These are phyloP conservation scores for Colletotrichum eleusines DNA, from an alignment of 2,329 filamentous ascomycete species.

Conservation along the genomic window DNA sequence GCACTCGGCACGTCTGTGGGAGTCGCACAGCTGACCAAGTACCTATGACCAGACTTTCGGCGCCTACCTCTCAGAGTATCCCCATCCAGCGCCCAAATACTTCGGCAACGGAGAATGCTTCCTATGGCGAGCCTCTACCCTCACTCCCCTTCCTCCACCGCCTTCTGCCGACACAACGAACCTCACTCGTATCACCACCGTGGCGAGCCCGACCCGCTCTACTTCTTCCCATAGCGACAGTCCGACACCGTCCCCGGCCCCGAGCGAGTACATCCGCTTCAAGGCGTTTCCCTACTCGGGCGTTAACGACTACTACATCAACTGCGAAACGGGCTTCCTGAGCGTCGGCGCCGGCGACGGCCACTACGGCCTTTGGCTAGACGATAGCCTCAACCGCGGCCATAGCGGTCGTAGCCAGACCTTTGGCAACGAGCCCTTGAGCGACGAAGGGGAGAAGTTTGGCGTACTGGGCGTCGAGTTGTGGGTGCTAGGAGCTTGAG, in stretches of 20 bases:
- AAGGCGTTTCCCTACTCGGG: slow-evolving; percentile 98
- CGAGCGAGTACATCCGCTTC: slow-evolving; percentile 86
- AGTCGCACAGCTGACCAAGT: slow-evolving; percentile 8
- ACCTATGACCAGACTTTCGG: slow-evolving; percentile 76
- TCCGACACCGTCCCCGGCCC: slow-evolving; percentile 56
- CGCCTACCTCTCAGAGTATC: slow-evolving; percentile 91
- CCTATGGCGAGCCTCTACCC: slow-evolving; percentile 70
- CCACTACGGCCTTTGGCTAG: slow-evolving; percentile 93
- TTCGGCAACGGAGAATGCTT: slow-evolving; percentile 97
- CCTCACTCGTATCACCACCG: slow-evolving; percentile 59
- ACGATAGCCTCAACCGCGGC: slow-evolving; percentile 85
- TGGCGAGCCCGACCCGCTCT: slow-evolving; percentile 46
- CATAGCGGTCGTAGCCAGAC: slow-evolving; percentile 88
- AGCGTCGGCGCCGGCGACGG: slow-evolving; percentile 91
- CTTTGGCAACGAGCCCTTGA: slow-evolving; percentile 94
- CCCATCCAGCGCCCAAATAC: slow-evolving; percentile 84
- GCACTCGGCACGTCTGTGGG: not conserved
- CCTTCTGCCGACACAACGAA: slow-evolving; percentile 65
- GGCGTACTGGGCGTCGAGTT: slow-evolving; percentile 91
- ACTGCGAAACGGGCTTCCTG: slow-evolving; percentile 87
- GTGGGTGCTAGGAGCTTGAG: slow-evolving; percentile 82
- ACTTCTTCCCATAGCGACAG: slow-evolving; percentile 43
- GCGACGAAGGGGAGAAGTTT: slow-evolving; percentile 93
- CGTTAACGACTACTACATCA: slow-evolving; percentile 95
- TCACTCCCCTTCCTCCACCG: slow-evolving; percentile 65